phyloP scores from a whole-genome alignment of 192 early-diverging fungal genomes.

The Coemansia sp. region DNA sequence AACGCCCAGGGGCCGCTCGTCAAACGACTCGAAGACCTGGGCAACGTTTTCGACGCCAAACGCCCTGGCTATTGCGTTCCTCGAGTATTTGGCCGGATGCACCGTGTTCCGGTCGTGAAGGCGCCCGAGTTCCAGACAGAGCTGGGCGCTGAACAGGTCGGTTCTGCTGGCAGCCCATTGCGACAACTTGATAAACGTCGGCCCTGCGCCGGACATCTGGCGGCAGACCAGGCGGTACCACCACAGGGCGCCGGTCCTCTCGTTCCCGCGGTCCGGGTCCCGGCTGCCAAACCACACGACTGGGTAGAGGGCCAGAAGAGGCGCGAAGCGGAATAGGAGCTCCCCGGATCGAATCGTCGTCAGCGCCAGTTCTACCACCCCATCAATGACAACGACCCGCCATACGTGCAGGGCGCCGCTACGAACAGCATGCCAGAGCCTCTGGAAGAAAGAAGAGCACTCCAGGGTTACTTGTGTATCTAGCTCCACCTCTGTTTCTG shows the following conservation, averaged over 20 bases:
- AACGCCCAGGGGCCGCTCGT: constrained; percentile 77
- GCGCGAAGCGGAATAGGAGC: constrained; percentile 69
- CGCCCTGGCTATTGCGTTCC: constrained; percentile 61
- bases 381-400: constrained; percentile 18
- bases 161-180: constrained; percentile 94
- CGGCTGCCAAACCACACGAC: constrained; percentile 58
- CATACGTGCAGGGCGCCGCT: not conserved
- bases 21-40: constrained; percentile 77
- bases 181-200: constrained; percentile 94
- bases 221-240: constrained; percentile 81
- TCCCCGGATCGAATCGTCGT: constrained; percentile 59
- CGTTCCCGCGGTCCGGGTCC: constrained; percentile 50
- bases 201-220: constrained; percentile 84
- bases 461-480: too few relatives aligned
- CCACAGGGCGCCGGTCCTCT: constrained; percentile 68
- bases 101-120: constrained; percentile 80
- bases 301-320: constrained; percentile 64
- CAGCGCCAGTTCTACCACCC: constrained; percentile 24
- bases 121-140: constrained; percentile 73
- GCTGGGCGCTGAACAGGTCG: constrained; percentile 77
- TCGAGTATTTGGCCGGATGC: constrained; percentile 73
- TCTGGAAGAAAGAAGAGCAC: not conserved
- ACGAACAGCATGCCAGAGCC: constrained; percentile 1
- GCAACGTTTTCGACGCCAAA: constrained; percentile 66
- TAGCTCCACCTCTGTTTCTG: not conserved